Base-by-base conservation (phyloP, 768 basidiomycete genomes). In the Cyclocybe cylindracea region DNA sequence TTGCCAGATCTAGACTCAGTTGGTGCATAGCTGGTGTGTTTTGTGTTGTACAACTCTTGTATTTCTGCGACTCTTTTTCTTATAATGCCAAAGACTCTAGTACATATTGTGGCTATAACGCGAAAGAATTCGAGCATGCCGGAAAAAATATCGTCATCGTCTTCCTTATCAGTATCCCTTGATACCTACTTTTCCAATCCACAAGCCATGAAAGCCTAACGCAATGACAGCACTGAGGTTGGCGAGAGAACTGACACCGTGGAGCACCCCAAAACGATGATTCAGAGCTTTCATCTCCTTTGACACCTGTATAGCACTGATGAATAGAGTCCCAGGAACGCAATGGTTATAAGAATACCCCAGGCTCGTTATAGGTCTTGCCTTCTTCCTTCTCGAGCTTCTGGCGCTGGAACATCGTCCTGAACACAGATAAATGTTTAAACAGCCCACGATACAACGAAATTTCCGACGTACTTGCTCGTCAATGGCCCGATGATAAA, bases 351-450 rank as follows among this genome's bases (percentile, higher is more conserved):
- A 46, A 43, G 74, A 77, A 60, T 71, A 91, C 91, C 39, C 76
- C 80, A 31, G 79, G 68, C 48, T 88, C 86, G 59, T 79, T 84
- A 64, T 85, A 82, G 13, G 67, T 61, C 66, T 86, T 87, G 9
- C 84, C 84, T 66, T 91, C 87, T 40, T 82, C 77, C 61, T 90
- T 87, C 72, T 93, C 89, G 51, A 85, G 70, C 55, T 75, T 83
- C 44, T 89, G 84, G 50, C 89, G 77, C 65, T 84, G 67, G 65
- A 87, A 84, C 87, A 88, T 88, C n/a, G 83, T 83, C 66, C 89
- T 90, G 43, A 5, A 13, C 16, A 6, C 10, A 31, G 35, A 33
- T 36, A 6, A 1, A 19, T 29, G 49, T 53, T 34, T 55, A 37
- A 10, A 40, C 29, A 3, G 39, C 31, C 32, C 18, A 36, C 45